Conservation (phyloP, 129 eudicot genomes). For the Saussurea involucrata region DNA sequence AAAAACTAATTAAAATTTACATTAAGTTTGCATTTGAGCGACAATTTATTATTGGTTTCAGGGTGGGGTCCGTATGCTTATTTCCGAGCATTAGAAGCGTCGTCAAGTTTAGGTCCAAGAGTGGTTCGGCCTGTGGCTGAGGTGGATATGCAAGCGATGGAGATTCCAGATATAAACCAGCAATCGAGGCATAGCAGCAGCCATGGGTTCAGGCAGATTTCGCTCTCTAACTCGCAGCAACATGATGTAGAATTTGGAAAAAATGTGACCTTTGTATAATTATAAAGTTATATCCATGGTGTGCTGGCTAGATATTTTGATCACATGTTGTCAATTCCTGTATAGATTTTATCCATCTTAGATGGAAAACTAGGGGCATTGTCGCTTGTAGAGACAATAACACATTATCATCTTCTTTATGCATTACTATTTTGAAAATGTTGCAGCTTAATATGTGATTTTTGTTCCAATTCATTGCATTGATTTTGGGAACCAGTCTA, state of each 20-base stretch:
- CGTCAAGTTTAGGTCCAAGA: slow-evolving; percentile 33
- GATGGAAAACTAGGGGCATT: slow-evolving; percentile 23
- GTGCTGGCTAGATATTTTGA: not conserved
- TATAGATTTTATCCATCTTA: slow-evolving; percentile 16
- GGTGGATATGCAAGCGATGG: slow-evolving; percentile 9
- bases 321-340: slow-evolving; percentile 10
- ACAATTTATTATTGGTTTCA: slow-evolving; percentile 15
- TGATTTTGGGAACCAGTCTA: not conserved
- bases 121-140: slow-evolving; percentile 22
- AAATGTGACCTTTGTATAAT: slow-evolving; percentile 15
- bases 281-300: not conserved
- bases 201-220: slow-evolving; percentile 16
- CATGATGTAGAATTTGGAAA: slow-evolving; percentile 52
- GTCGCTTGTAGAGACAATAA: not conserved
- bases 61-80: slow-evolving; percentile 89
- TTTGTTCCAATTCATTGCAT: not conserved
- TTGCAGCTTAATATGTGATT: not conserved
- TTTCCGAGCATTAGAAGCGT: slow-evolving; percentile 69
- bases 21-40: too few species aligned
- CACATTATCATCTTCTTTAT: not conserved
- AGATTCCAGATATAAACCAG: slow-evolving; percentile 24
- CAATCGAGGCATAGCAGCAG: slow-evolving; percentile 24
- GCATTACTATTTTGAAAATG: not conserved
- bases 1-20: not conserved
- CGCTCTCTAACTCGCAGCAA: slow-evolving; percentile 17